These are phyloP conservation scores for Micractinium conductrix DNA, from an alignment of 139 green algal genomes.

Conservation along the genomic window DNA sequence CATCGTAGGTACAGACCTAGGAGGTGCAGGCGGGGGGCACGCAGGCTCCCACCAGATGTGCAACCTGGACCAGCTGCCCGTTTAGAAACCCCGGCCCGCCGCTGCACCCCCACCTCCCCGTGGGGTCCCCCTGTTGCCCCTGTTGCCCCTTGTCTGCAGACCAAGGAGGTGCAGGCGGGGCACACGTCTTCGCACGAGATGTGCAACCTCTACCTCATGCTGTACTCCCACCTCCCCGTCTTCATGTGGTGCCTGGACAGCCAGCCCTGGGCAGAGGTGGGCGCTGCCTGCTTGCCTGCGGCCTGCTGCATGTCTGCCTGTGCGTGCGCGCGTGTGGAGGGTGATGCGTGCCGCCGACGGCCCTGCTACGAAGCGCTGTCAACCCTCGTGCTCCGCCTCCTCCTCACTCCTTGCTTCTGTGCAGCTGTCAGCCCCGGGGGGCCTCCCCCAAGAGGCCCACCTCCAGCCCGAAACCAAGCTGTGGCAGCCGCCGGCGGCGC, in stretches of 20 bases:
- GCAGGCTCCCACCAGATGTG: too few relatives aligned
- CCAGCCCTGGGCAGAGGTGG: background rate
- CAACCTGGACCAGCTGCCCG: too few relatives aligned
- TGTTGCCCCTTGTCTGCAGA: background rate
- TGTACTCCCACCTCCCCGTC: conserved; percentile 50
- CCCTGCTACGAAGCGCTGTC: background rate
- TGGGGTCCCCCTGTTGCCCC: background rate
- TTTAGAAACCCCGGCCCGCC: too few relatives aligned
- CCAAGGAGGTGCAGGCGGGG: conserved; percentile 5
- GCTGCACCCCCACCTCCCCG: too few relatives aligned
- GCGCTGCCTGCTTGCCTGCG: background rate
- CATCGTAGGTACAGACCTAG: too few relatives aligned
- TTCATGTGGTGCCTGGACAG: conserved; percentile 54
- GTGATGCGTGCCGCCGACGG: too few relatives aligned
- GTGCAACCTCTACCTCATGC: conserved; percentile 95
- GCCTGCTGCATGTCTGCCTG: background rate
- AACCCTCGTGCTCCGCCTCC: background rate
- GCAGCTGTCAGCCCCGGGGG: conserved; percentile 18
- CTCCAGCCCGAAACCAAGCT: conserved; percentile 22
- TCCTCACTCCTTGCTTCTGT: background rate
- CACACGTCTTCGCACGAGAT: conserved; percentile 78
- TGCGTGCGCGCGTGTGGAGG: too few relatives aligned
- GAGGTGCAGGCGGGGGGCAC: too few relatives aligned
- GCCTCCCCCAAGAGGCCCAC: background rate
- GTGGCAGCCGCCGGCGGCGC: conserved; percentile 7